Percentiles rank a stretch among this genome's conserved stretches.
phyloP scores from a whole-genome alignment of 2,329 filamentous ascomycete species.

The Drechslerella stenobrocha region DNA sequence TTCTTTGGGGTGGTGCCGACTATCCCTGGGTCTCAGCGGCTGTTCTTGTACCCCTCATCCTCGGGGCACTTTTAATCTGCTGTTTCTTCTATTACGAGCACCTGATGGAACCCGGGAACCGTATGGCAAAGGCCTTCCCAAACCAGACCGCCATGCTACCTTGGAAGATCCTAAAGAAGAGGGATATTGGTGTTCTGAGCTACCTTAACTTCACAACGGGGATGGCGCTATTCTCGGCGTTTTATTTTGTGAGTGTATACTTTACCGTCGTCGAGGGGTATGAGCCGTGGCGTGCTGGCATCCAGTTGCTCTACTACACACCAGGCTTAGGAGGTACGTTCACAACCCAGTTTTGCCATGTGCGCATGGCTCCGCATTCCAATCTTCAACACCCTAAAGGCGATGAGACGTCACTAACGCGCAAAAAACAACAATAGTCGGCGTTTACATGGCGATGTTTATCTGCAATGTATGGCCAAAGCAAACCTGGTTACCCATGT shows the following conservation, averaged over 20 bases:
- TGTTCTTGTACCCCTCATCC: constrained; percentile 60
- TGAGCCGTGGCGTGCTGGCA: constrained; percentile 60
- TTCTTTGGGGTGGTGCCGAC: constrained; percentile 63
- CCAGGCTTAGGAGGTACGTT: constrained; percentile 64
- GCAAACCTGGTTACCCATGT: constrained; percentile 65
- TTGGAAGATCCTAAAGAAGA: constrained; percentile 62
- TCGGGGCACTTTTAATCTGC: constrained; percentile 58
- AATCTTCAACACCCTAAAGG: no score
- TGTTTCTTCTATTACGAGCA: constrained; percentile 62
- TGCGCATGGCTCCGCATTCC: no score
- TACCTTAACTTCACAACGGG: constrained; percentile 66
- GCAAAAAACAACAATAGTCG: constrained; percentile 56
- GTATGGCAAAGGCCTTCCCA: constrained; percentile 27
- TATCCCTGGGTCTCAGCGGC: constrained; percentile 61
- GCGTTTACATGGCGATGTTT: constrained; percentile 64
- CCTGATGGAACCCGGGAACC: constrained; percentile 61
- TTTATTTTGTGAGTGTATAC: constrained; percentile 72
- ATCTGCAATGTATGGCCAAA: constrained; percentile 66
- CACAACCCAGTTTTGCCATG: no score
- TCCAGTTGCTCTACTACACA: constrained; percentile 66
- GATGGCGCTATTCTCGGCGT: constrained; percentile 60
- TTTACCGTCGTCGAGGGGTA: constrained; percentile 66
- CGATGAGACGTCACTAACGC: no score
- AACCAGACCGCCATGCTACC: constrained; percentile 65
- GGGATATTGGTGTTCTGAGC: constrained; percentile 66